These are phyloP conservation scores for Adansonia grandidieri DNA, from an alignment of 441 rosid species.

Conservation along the genomic window DNA sequence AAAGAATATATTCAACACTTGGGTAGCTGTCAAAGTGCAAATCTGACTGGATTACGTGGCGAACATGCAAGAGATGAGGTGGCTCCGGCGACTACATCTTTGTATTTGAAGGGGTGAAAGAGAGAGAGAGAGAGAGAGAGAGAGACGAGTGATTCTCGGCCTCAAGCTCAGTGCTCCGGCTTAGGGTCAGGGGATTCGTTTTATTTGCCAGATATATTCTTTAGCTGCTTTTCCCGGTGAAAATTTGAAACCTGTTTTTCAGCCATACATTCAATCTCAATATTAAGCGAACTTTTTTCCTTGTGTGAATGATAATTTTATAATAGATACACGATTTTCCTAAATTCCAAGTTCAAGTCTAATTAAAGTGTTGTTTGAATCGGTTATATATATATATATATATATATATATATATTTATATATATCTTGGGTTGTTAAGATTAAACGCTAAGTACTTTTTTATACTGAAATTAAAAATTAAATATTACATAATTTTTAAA, in stretches of 20 bases:
- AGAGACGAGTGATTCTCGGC: neutral
- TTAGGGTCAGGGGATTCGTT: neutral
- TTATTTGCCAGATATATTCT: neutral
- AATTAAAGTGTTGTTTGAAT: too few relatives aligned
- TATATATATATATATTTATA: too few relatives aligned
- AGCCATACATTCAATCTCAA: neutral
- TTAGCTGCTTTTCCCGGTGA: neutral
- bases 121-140: neutral
- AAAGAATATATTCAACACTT: neutral
- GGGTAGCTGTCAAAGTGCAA: neutral
- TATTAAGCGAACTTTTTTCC: too few relatives aligned
- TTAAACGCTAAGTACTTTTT: too few relatives aligned
- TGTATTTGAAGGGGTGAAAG: too few relatives aligned
- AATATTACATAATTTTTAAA: too few relatives aligned
- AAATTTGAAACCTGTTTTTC: neutral
- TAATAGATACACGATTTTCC: too few relatives aligned
- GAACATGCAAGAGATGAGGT: constrained; percentile 30
- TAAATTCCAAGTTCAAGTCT: too few relatives aligned
- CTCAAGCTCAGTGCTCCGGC: neutral
- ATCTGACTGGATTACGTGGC: constrained; percentile 23
- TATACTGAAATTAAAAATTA: too few relatives aligned
- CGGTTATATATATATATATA: too few relatives aligned
- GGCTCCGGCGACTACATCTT: neutral
- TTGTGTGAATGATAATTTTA: too few relatives aligned
- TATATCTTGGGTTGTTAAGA: too few relatives aligned